Base-by-base conservation (phyloP, 192 early-diverging fungal species). In the Coemansia sp. region DNA sequence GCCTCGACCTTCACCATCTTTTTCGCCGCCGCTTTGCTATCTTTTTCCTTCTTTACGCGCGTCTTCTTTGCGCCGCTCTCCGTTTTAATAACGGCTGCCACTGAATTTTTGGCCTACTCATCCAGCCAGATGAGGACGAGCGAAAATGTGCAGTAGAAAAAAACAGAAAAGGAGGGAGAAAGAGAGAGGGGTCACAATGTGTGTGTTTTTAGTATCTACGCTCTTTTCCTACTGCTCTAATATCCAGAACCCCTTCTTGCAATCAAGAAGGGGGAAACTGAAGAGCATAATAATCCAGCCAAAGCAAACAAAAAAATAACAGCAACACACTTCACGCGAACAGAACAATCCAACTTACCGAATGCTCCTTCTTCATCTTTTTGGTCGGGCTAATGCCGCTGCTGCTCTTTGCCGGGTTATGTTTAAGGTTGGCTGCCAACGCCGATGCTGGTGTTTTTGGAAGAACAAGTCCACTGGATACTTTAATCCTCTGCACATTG, bases 1-100 rank as follows among this genome's bases (percentile, higher is more conserved):
- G 79, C 73, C 68, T 82, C 79, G 26, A 67, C 56, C 68, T 82
- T 82, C 63, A 82, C 61, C 8, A 58, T 56, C 21, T 70, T 67
- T 65, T 82, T 82, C 26, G 26, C 26, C 26, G 26, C 26, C 26
- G 26, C 26, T 3, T 26, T 26, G 26, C 26, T 26, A 26, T 15
- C 37, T 11, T 40, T 58, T 45, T 77, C 65, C 32, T 61, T 71
- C 48, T 76, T 71, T 52, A 63, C 66, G 15, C 52, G 19, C 21
- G 58, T 36, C 56, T 26, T 26, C 26, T 26, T 26, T 26, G 26
- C 26, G 26, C 26, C 26, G 26, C 26, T 26, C 26, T 26, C 26
- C 3, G 26, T 26, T 26, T 26, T 26, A 26, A 26, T 26, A 26
- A 3, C 26, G 26, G 26, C 26, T 26, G 26, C 3, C 26, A 3